These are phyloP conservation scores for Kwoniella mangroviensis DNA, from an alignment of 768 basidiomycete genomes.

Conservation along the genomic window DNA sequence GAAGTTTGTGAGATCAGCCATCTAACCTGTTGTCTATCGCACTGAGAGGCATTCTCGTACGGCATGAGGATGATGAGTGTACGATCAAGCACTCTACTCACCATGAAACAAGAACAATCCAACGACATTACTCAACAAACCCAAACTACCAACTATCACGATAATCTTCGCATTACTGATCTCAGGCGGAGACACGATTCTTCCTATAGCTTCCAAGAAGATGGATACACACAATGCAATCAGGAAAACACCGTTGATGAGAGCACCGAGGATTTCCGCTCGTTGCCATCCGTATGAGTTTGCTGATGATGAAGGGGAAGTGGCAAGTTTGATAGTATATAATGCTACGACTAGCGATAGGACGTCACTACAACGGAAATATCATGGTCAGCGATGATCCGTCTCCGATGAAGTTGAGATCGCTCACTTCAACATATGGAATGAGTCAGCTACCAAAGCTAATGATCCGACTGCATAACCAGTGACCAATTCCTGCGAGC, in stretches of 20 bases:
- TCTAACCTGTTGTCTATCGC: too few relatives aligned
- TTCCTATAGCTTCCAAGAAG: constrained; percentile 83
- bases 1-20: background rate
- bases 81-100: constrained; percentile 57
- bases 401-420: background rate
- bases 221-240: constrained; percentile 97
- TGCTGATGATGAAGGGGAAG: constrained; percentile 59
- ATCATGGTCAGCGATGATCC: constrained; percentile 8
- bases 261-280: constrained; percentile 91
- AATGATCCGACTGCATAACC: constrained; percentile 96
- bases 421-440: constrained; percentile 96
- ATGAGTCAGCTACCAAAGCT: constrained; percentile 93
- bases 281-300: constrained; percentile 99
- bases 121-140: constrained; percentile 86
- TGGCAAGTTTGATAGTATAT: constrained; percentile 77
- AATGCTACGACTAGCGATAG: constrained; percentile 93
- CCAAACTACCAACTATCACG: constrained; percentile 85
- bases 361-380: constrained; percentile 72
- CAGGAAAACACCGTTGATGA: constrained; percentile 95
- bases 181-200: constrained; percentile 84
- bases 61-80: background rate
- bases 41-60: too few relatives aligned
- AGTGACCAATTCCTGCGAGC: constrained; percentile 59
- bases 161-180: constrained; percentile 86
- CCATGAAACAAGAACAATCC: constrained; percentile 96